Conservation (phyloP, 768 basidiomycete genomes). For the Galerina sulciceps region DNA sequence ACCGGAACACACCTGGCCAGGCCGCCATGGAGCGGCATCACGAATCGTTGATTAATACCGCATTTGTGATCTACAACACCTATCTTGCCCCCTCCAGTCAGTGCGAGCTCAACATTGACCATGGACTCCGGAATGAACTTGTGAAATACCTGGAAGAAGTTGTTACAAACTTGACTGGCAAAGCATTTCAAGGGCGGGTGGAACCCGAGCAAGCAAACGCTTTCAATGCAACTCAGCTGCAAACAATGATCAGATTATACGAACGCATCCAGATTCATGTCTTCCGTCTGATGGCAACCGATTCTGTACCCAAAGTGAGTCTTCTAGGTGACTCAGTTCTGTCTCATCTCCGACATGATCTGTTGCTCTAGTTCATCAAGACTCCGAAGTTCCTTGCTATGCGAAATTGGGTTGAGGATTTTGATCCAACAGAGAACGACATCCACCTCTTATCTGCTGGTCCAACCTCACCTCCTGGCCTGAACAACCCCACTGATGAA, state of each 20-base stretch:
- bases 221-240: conserved; percentile 95
- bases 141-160: conserved; percentile 93
- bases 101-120: conserved; percentile 98
- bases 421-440: conserved; percentile 67
- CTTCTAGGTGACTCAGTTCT: neutral
- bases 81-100: conserved; percentile 96
- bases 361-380: conserved; percentile 77
- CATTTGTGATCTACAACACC: conserved; percentile 91
- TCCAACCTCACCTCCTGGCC: conserved; percentile 73
- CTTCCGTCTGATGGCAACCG: conserved; percentile 97
- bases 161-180: conserved; percentile 76
- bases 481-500: conserved; percentile 65
- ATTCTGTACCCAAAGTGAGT: conserved; percentile 94
- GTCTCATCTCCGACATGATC: neutral
- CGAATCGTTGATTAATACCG: conserved; percentile 91
- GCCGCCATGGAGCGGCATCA: conserved; percentile 97
- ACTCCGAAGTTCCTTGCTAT: conserved; percentile 81
- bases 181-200: conserved; percentile 77
- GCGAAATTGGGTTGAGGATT: conserved; percentile 79
- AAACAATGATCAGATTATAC: conserved; percentile 91
- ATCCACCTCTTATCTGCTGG: conserved; percentile 55
- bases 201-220: conserved; percentile 81
- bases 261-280: conserved; percentile 97
- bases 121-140: conserved; percentile 92
- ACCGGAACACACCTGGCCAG: conserved; percentile 68